Evolutionary conservation across 2,329 filamentous ascomycete species (phyloP).

Genomic region (Bipolaris victoriae): DNA sequence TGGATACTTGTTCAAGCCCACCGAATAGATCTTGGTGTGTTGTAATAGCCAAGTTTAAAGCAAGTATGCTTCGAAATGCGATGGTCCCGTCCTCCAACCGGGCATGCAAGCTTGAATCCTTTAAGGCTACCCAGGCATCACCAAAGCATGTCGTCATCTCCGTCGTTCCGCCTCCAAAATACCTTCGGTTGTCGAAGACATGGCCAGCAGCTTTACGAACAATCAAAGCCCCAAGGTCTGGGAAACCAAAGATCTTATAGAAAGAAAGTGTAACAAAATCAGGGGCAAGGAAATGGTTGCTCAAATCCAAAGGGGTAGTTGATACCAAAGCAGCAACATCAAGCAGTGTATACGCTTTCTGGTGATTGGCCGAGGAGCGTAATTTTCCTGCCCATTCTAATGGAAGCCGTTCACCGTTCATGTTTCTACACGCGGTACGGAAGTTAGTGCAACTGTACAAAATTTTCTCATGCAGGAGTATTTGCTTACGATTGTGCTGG

Average conservation of each 20-base stretch:
- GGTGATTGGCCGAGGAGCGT: conserved; percentile 42
- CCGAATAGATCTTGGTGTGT: conserved; percentile 63
- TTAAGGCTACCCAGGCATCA: conserved; percentile 62
- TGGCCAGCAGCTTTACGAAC: conserved; percentile 73
- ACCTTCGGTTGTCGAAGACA: conserved; percentile 60
- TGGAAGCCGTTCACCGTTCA: conserved; percentile 80
- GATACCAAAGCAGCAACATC: conserved; percentile 71
- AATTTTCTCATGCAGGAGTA: no score
- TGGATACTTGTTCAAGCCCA: conserved; percentile 64
- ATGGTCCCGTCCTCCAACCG: conserved; percentile 71
- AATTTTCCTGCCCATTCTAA: conserved; percentile 60
- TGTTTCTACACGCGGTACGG: conserved; percentile 58
- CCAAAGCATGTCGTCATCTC: conserved; percentile 63
- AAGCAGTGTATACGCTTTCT: conserved; percentile 70
- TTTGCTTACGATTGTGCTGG: conserved; percentile 72
- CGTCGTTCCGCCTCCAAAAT: conserved; percentile 71
- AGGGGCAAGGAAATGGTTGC: conserved; percentile 64
- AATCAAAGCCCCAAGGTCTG: conserved; percentile 83
- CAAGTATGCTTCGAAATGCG: conserved; percentile 69
- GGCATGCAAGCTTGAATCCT: conserved; percentile 62
- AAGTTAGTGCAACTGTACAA: background rate
- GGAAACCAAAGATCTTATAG: conserved; percentile 96
- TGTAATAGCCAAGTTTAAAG: conserved; percentile 65
- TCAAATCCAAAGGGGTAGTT: conserved; percentile 64
- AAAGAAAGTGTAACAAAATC: conserved; percentile 88